These are phyloP conservation scores for Pseudozyma sp. DNA, from an alignment of 1,284 basidiomycete genomes.

Conservation along the genomic window DNA sequence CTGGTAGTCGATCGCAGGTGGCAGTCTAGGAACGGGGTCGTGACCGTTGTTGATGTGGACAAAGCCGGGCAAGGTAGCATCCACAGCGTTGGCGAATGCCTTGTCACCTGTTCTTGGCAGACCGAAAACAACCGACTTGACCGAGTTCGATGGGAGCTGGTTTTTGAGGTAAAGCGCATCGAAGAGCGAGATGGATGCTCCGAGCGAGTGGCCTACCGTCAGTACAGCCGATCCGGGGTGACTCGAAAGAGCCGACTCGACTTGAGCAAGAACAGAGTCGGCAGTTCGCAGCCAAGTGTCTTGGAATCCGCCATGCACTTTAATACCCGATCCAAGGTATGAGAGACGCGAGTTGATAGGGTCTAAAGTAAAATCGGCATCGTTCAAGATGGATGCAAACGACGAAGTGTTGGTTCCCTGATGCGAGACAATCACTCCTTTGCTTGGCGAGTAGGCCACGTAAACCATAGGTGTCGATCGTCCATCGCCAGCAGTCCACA, in stretches of 20 bases:
- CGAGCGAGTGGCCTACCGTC: conserved; percentile 60
- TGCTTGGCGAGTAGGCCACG: conserved; percentile 50
- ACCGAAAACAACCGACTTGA: conserved; percentile 52
- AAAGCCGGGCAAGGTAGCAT: conserved; percentile 45
- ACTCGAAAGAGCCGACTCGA: conserved; percentile 42
- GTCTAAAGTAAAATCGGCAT: conserved; percentile 41
- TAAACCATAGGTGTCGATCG: conserved; percentile 39
- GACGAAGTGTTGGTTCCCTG: conserved; percentile 58
- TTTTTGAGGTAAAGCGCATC: conserved; percentile 54
- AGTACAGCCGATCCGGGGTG: conserved; percentile 45
- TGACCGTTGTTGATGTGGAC: conserved; percentile 54
- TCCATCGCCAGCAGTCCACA: conserved; percentile 56
- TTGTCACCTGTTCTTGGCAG: conserved; percentile 55
- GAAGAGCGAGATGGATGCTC: conserved; percentile 55
- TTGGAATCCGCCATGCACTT: conserved; percentile 60
- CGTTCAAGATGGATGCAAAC: conserved; percentile 48
- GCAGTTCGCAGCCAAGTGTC: conserved; percentile 54
- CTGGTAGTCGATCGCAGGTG: conserved; percentile 52
- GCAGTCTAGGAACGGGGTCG: conserved; percentile 55
- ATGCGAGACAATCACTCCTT: conserved; percentile 55
- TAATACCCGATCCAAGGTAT: conserved; percentile 32
- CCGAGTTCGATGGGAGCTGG: conserved; percentile 31
- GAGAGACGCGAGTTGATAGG: conserved; percentile 40
- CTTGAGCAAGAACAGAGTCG: conserved; percentile 41
- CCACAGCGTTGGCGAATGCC: conserved; percentile 54